phyloP scores from a whole-genome alignment of 2,329 filamentous ascomycete genomes.

The Penicillium sp. region DNA sequence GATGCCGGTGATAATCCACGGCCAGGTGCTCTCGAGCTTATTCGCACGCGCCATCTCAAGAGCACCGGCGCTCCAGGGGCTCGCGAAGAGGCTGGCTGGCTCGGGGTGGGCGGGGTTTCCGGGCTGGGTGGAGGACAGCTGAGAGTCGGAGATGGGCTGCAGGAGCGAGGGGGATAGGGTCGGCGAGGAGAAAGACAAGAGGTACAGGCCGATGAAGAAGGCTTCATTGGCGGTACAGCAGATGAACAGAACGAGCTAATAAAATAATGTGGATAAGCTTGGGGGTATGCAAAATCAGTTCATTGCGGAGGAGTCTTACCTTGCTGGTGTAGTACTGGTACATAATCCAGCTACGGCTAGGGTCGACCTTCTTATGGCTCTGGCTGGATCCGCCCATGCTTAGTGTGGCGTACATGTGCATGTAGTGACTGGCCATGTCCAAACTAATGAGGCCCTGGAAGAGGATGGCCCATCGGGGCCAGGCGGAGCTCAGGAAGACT shows the following conservation, averaged over 20 bases:
- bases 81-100: constrained; percentile 74
- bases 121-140: constrained; percentile 56
- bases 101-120: constrained; percentile 67
- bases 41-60: constrained; percentile 91
- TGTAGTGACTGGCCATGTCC: constrained; percentile 94
- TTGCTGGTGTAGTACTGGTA: constrained; percentile 98
- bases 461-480: constrained; percentile 87
- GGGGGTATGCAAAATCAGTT: not conserved
- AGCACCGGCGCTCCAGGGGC: constrained; percentile 87
- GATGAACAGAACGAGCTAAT: constrained; percentile 80
- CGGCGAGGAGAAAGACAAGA: constrained; percentile 93
- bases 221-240: constrained; percentile 89
- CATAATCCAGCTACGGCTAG: constrained; percentile 80
- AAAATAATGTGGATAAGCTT: not conserved
- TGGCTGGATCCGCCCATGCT: constrained; percentile 75
- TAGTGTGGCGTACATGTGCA: constrained; percentile 97
- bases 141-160: constrained; percentile 56
- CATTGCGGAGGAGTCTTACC: constrained; percentile 50
- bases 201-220: constrained; percentile 97
- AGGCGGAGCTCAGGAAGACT: constrained; percentile 91
- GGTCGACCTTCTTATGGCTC: constrained; percentile 93
- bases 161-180: constrained; percentile 81
- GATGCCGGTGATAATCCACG: constrained; percentile 76
- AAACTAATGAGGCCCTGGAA: constrained; percentile 92
- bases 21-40: constrained; percentile 76